Evolutionary conservation across 2,329 filamentous ascomycete genomes (phyloP).

Genomic region (Basipetospora chlamydospora): DNA sequence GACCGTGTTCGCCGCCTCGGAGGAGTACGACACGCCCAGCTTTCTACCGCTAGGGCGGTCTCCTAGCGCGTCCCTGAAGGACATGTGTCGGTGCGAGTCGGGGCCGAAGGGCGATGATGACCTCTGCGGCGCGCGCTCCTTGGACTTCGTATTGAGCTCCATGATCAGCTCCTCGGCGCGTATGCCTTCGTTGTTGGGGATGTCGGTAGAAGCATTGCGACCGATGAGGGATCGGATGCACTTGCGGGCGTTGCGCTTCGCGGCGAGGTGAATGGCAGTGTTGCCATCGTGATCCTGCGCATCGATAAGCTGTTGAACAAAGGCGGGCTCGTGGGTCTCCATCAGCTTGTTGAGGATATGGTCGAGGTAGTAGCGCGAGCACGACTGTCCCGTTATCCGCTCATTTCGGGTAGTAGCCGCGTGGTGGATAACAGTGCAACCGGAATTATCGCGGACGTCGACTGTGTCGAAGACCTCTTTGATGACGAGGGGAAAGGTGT

Average conservation of each 20-base stretch:
- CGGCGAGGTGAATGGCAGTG: slow-evolving; percentile 62
- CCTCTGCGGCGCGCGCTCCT: slow-evolving; percentile 52
- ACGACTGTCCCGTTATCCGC: slow-evolving; percentile 68
- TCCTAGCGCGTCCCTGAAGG: slow-evolving; percentile 31
- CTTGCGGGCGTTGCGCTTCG: slow-evolving; percentile 75
- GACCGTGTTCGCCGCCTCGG: slow-evolving; percentile 52
- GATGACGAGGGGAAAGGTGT: slow-evolving; percentile 74
- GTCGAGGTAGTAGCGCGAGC: slow-evolving; percentile 86
- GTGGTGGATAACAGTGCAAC: slow-evolving; percentile 86
- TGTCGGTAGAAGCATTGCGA: slow-evolving; percentile 69
- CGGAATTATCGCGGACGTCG: slow-evolving; percentile 61
- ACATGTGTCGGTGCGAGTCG: slow-evolving; percentile 42
- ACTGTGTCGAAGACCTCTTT: slow-evolving; percentile 74
- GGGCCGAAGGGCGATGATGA: slow-evolving; percentile 62
- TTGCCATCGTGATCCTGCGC: slow-evolving; percentile 76
- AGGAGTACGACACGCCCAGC: slow-evolving; percentile 32
- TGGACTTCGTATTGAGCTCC: slow-evolving; percentile 53
- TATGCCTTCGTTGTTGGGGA: slow-evolving; percentile 68
- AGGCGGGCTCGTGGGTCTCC: slow-evolving; percentile 59
- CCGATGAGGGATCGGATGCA: slow-evolving; percentile 69
- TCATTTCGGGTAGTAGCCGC: slow-evolving; percentile 78
- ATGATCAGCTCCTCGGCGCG: slow-evolving; percentile 77
- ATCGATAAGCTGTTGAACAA: slow-evolving; percentile 67
- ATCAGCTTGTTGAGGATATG: slow-evolving; percentile 76
- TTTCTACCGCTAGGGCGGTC: slow-evolving; percentile 18